These are phyloP conservation scores for Ophiostoma piceae DNA, from an alignment of 2,329 filamentous ascomycete genomes.

Conservation along the genomic window DNA sequence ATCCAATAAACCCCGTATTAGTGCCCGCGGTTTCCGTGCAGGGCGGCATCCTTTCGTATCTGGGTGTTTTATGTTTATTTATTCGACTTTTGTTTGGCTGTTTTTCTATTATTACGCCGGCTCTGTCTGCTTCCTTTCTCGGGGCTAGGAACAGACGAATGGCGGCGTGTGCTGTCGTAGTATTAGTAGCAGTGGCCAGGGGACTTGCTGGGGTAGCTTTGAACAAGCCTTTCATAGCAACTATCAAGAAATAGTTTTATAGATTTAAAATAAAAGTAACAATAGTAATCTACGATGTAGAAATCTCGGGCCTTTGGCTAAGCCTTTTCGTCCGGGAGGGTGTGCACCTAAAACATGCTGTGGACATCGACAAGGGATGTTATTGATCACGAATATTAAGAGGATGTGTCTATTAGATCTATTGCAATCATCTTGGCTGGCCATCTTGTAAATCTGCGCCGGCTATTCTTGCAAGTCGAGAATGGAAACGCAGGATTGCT, in stretches of 20 bases:
- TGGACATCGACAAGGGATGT: not conserved
- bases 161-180: not conserved
- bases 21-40: not conserved
- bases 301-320: not conserved
- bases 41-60: not conserved
- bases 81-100: not conserved
- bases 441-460: not conserved
- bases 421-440: not conserved
- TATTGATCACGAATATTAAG: not conserved
- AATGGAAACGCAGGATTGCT: not conserved
- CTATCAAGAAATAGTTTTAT: not conserved
- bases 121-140: constrained; percentile 12
- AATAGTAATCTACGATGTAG: not conserved
- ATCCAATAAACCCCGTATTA: not conserved
- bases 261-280: not conserved
- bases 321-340: not conserved
- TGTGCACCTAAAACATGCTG: not conserved
- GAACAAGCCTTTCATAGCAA: constrained; percentile 3
- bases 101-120: constrained; percentile 13
- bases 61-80: not conserved
- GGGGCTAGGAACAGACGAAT: not conserved
- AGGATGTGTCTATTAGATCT: not conserved
- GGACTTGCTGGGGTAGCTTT: not conserved
- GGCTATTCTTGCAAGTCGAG: not conserved
- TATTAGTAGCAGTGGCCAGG: not conserved